Base-by-base conservation (phyloP, 2,329 filamentous ascomycete species). In the Penicillium freii region DNA sequence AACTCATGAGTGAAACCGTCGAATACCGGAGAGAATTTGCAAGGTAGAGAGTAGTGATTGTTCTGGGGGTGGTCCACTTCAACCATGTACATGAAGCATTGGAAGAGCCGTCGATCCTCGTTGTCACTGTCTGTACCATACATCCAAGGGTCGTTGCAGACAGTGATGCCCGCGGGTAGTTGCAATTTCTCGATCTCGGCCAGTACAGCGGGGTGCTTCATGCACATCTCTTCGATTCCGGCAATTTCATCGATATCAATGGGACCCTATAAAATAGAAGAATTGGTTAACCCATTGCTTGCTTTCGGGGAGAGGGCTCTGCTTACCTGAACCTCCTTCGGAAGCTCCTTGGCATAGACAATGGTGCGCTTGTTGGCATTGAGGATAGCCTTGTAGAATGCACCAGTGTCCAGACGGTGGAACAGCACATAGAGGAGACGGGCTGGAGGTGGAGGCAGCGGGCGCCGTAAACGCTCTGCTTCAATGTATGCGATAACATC, bases 141-240 rank as follows among this genome's bases (percentile, higher is more conserved):
- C 47, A 89, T 90, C 88, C 88, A 91, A 1, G 83, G 84, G 58
- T 86, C 84, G 50, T 79, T 80, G 60, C 84, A 81, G 27, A 87
- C 77, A 2, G 79, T 78, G 3, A 83, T 78, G 31, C 82, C 83
- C 61, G 82, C 73, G 0, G 84, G 84, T 2, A 87, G 73, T 57
- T 85, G 71, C 56, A 87, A 68, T 66, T 86, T 86, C 40, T 80
- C 81, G 52, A 87, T 80, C 62, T 84, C 84, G 15, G 80, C 81
- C 63, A 82, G 74, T 3, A 87, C 84, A 2, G 76, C 77, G 34
- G 80, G 78, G 63, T 86, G 81, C 51, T 79, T 77, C 40, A 85
- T 74, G 21, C 80, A 83, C 46, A 80, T 71, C 57, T 79, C 78
- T 69, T 87, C 84, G 42, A 86, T 81, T 11, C 74, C 83, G 62